Base-by-base conservation (phyloP, 1,284 basidiomycete species). In the Rhodofomes roseus region DNA sequence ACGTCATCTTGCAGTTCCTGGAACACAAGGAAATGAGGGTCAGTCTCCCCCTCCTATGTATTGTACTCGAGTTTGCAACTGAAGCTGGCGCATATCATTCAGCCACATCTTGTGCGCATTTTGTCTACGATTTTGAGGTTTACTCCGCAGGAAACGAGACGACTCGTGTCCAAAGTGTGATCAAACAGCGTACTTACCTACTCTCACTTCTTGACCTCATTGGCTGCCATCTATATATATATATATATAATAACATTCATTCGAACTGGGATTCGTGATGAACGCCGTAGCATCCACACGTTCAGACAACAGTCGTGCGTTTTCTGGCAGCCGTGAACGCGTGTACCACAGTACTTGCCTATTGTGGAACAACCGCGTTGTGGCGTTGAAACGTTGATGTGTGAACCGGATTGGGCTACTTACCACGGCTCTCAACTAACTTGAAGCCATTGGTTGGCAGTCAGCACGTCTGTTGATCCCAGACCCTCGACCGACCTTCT, bases 1-100 rank as follows among this genome's bases (percentile, higher is more conserved):
- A 97, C 73, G 92, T 97, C 36, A 93, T 97, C 56, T 71, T 98
- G 46, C 95, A 97, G 72, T 98, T 98, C 77, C 75, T 95, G 55
- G 92, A 95, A 71, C 87, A 93, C 74, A 92, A 91, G 68, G 90
- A 94, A 71, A 93, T 93, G 92, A 79, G 90, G 71, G 89, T 90
- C 64, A 71, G 86, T 75, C 6, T 20, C 27, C 51, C 20, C 18
- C 70, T 72, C 8, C 16, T 66, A 62, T 60, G 31, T 34, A 34
- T 5, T 34, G 31, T 75, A n/a, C n/a, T n/a, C n/a, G n/a, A n/a
- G n/a, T n/a, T n/a, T n/a, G n/a, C n/a, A n/a, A n/a, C n/a, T 18
- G 36, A 48, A 41, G 50, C 29, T 27, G 54, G 25, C 16, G 23
- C 31, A 55, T 50, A 39, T 43, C 40, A 60, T 60, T 39, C 65